phyloP scores from a whole-genome alignment of 805 yeast genomes.

The Cyberlindnera petersonii region DNA sequence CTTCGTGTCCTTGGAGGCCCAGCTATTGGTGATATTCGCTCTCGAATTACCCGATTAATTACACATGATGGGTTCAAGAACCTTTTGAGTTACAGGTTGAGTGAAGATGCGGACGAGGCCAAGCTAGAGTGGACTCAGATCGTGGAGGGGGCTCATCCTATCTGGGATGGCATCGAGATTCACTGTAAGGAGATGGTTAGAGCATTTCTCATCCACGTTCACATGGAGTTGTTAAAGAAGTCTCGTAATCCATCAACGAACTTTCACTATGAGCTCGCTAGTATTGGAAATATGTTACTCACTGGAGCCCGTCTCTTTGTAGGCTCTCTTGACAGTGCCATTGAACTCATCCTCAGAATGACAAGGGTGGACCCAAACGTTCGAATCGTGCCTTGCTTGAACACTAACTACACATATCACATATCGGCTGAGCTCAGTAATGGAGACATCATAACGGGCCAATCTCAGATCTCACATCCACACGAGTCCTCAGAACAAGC shows the following conservation, averaged over 20 bases:
- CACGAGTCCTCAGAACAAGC: constrained; percentile 25
- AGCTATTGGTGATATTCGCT: constrained; percentile 89
- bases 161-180: constrained; percentile 61
- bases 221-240: constrained; percentile 69
- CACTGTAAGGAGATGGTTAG: constrained; percentile 66
- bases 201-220: constrained; percentile 73
- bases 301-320: constrained; percentile 79
- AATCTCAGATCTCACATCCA: constrained; percentile 92
- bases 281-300: constrained; percentile 78
- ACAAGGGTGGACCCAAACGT: constrained; percentile 50
- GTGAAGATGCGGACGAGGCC: constrained; percentile 47
- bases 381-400: constrained; percentile 74
- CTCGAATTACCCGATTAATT: constrained; percentile 71
- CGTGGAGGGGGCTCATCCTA: constrained; percentile 70
- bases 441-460: constrained; percentile 80
- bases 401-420: constrained; percentile 81
- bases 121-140: constrained; percentile 69
- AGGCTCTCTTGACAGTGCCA: constrained; percentile 81
- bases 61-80: constrained; percentile 42
- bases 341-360: constrained; percentile 67
- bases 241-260: constrained; percentile 51
- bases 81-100: constrained; percentile 47
- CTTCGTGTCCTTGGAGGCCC: constrained; percentile 88
- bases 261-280: constrained; percentile 73
- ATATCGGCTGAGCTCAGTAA: constrained; percentile 70